phyloP scores from a whole-genome alignment of 257 asterid genomes.

The Solanum gandarillasii region DNA sequence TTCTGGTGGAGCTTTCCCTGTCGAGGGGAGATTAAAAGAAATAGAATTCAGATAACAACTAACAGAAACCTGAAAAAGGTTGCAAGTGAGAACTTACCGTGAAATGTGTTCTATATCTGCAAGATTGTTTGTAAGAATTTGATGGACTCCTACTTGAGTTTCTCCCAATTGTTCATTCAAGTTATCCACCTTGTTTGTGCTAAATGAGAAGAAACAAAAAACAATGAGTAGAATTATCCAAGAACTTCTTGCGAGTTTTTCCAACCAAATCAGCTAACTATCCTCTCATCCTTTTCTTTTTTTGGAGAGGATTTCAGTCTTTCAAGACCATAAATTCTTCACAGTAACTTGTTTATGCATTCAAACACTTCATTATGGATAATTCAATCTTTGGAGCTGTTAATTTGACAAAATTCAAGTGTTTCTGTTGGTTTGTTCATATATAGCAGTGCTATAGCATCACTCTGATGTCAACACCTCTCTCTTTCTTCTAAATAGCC shows the following conservation, averaged over 20 bases:
- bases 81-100: constrained; percentile 31
- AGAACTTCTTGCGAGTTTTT: neutral
- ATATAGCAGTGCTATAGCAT: neutral
- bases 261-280: neutral
- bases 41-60: neutral
- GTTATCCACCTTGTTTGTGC: constrained; percentile 35
- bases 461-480: neutral
- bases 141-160: constrained; percentile 23
- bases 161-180: constrained; percentile 39
- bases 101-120: constrained; percentile 25
- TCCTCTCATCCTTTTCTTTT: neutral
- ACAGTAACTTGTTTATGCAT: neutral
- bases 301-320: neutral
- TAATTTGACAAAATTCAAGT: neutral
- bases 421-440: neutral
- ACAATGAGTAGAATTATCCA: neutral
- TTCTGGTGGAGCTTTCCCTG: constrained; percentile 40
- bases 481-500: neutral
- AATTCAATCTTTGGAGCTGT: neutral
- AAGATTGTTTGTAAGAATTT: constrained; percentile 26
- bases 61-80: neutral
- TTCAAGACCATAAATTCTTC: neutral
- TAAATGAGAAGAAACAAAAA: constrained; percentile 7
- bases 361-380: neutral
- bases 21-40: neutral